phyloP scores from a whole-genome alignment of 2,329 filamentous ascomycete species.

The Aspergillus clavatus region DNA sequence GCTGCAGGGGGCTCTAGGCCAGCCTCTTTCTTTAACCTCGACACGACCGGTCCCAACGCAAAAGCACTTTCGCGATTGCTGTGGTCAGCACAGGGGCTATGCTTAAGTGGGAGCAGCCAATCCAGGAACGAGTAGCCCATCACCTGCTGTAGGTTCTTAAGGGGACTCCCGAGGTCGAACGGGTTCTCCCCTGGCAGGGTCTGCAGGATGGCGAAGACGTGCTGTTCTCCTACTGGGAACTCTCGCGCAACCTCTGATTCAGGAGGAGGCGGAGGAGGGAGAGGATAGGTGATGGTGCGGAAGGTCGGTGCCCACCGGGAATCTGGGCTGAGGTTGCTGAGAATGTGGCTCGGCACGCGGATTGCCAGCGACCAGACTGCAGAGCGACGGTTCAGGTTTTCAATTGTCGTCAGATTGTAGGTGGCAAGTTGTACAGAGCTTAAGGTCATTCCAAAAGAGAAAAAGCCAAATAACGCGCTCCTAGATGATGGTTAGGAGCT shows the following conservation, averaged over 20 bases:
- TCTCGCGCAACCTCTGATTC: slow-evolving; percentile 12
- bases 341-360: slow-evolving; percentile 53
- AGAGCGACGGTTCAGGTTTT: slow-evolving; percentile 60
- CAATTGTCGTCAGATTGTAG: slow-evolving; percentile 78
- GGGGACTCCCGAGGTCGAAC: slow-evolving; percentile 66
- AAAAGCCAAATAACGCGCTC: slow-evolving; percentile 70
- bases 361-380: slow-evolving; percentile 71
- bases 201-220: slow-evolving; percentile 74
- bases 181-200: slow-evolving; percentile 74
- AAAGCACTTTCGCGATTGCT: slow-evolving; percentile 63
- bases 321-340: slow-evolving; percentile 33
- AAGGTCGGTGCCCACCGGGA: slow-evolving; percentile 32
- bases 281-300: slow-evolving; percentile 40
- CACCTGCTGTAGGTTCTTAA: slow-evolving; percentile 69
- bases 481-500: slow-evolving; percentile 27
- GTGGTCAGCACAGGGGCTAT: slow-evolving; percentile 69
- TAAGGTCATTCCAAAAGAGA: slow-evolving; percentile 69
- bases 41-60: slow-evolving; percentile 59
- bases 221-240: slow-evolving; percentile 46
- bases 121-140: slow-evolving; percentile 69
- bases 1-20: slow-evolving; percentile 26
- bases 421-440: slow-evolving; percentile 67
- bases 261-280: slow-evolving; percentile 23
- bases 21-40: slow-evolving; percentile 49
- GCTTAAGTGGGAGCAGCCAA: slow-evolving; percentile 73